These are phyloP conservation scores for Calonectria ilicicola DNA, from an alignment of 2,329 filamentous ascomycete species.

Conservation along the genomic window DNA sequence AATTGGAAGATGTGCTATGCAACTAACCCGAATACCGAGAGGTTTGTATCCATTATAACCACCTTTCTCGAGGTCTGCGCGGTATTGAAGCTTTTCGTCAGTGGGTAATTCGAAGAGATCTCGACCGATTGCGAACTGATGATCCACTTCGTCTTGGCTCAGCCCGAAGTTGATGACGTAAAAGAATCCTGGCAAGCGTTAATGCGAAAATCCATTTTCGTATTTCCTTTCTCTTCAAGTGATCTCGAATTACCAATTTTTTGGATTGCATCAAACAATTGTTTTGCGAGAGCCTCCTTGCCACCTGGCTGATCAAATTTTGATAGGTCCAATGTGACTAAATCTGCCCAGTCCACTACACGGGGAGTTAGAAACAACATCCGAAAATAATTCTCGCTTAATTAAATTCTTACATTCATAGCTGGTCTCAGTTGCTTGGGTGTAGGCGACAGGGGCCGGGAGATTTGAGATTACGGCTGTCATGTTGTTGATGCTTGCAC, in stretches of 20 bases:
- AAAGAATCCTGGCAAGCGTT: constrained; percentile 57
- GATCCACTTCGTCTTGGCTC: constrained; percentile 66
- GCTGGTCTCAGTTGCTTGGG: not conserved
- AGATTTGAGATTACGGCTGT: not conserved
- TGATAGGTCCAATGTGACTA: not conserved
- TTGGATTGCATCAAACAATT: not conserved
- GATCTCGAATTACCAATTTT: not conserved
- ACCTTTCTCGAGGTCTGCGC: constrained; percentile 58
- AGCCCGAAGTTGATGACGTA: constrained; percentile 73
- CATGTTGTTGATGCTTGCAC: not conserved
- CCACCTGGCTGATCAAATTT: not conserved
- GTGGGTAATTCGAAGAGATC: constrained; percentile 63
- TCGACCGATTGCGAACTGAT: constrained; percentile 69
- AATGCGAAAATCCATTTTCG: not conserved
- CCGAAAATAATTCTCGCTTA: not conserved
- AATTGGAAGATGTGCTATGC: not conserved
- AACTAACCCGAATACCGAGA: constrained; percentile 49
- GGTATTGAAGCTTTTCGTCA: constrained; percentile 69
- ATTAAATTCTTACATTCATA: not conserved
- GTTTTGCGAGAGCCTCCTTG: not conserved
- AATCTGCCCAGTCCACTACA: not conserved
- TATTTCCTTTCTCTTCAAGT: too few relatives aligned
- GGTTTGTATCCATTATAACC: constrained; percentile 68
- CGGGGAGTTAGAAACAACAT: not conserved
- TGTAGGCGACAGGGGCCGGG: not conserved